phyloP scores from a whole-genome alignment of 768 basidiomycete species.

The Termitomyces sp. region DNA sequence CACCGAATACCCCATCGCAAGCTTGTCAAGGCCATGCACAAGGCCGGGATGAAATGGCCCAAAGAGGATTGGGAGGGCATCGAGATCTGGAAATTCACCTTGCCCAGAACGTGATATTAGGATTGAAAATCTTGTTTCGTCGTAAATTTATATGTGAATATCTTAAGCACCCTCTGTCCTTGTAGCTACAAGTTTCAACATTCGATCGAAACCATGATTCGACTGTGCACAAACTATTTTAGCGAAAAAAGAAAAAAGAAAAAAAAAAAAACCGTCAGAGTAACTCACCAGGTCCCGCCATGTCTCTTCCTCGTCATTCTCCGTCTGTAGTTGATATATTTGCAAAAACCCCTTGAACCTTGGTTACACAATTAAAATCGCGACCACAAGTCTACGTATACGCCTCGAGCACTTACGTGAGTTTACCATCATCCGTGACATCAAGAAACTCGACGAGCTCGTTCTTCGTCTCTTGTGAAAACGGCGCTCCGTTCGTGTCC shows the following conservation, averaged over 20 bases:
- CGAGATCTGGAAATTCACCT: constrained; percentile 67
- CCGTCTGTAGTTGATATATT: constrained; percentile 81
- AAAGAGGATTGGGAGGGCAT: constrained; percentile 74
- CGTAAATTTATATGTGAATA: neutral
- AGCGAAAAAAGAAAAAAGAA: too few relatives aligned
- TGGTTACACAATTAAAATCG: neutral
- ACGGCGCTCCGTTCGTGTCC: constrained; percentile 81
- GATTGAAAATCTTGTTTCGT: too few relatives aligned
- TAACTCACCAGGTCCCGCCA: constrained; percentile 70
- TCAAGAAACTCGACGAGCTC: constrained; percentile 75
- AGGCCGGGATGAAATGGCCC: constrained; percentile 52
- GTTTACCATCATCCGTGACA: constrained; percentile 59
- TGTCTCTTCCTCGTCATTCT: constrained; percentile 80
- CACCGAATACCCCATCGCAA: constrained; percentile 55
- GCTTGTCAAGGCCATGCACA: constrained; percentile 54
- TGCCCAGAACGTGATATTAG: neutral
- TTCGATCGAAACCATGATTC: constrained; percentile 72
- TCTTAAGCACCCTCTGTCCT: constrained; percentile 33
- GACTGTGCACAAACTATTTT: constrained; percentile 33
- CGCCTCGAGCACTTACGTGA: constrained; percentile 52
- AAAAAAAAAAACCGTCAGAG: neutral
- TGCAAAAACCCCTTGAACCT: constrained; percentile 80
- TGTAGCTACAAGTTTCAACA: constrained; percentile 49
- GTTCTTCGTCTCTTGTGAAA: constrained; percentile 70
- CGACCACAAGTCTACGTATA: too few relatives aligned